Base-by-base conservation (phyloP, 768 basidiomycete genomes). In the Dacryopinax spathularia region DNA sequence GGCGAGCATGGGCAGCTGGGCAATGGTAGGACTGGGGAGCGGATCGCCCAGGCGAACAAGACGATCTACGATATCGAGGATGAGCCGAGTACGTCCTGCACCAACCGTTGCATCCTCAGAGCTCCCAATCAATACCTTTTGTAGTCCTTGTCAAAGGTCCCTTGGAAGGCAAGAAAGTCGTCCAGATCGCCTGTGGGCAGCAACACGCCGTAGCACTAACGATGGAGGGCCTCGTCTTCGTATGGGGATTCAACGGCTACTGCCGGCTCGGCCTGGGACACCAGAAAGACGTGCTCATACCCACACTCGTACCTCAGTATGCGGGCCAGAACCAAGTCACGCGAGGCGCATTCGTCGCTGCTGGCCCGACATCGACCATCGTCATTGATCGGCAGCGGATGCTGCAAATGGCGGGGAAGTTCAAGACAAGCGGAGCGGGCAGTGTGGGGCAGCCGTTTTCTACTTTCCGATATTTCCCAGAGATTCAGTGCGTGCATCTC, bases 1-100 rank as follows among this genome's bases (percentile, higher is more conserved):
- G 90, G 85, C 22, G 93, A 96, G 74, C 85, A 90, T 64, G 95
- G 95, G 1, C 94, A 96, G 67, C 78, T 97, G 0, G 95, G 92
- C 0, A 94, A 91, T 72, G 95, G 94, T 18, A 84, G 84, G 66
- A 94, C 91, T 0, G 91, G 94, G n/a, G 92, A 95, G 73, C 83
- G 90, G 34, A 89, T 95, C 64, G 82, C 86, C 9, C 87, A 88
- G 0, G 89, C 88, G 20, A 90, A 90, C 69, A 91, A 91, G 74
- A 83, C 85, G 0, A 84, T 82, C 12, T 95, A 82, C 69, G 93
- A 95, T 70, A 80, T 88, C 20, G 86, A 91, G 68, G 74, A 77
- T 34, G 79, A 82, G 9, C 89, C 89, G 27, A 77, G 89, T 88
- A 69, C 67, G 79, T 68, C 67, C 27, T 60, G 18, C 37, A 59